Evolutionary conservation across 2,329 filamentous ascomycete species (phyloP).

Genomic region (Calonectria pseudoturangicola): DNA sequence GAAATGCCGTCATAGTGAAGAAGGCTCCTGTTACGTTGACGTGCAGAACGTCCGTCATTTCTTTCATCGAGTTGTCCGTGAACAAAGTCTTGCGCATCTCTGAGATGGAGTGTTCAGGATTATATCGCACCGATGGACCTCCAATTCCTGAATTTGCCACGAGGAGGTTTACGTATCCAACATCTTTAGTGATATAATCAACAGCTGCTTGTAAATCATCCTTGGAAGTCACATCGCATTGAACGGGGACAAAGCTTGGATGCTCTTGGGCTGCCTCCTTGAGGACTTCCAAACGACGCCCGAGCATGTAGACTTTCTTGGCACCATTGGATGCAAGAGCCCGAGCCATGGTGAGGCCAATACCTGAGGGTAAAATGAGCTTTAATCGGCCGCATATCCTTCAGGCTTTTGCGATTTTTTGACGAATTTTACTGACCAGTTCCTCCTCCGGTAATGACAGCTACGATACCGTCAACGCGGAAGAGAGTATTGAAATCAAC

Average conservation of each 20-base stretch:
- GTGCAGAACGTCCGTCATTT: slow-evolving; percentile 1
- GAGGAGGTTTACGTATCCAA: slow-evolving; percentile 13
- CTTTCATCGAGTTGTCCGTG: neutral
- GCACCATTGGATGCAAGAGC: slow-evolving; percentile 17
- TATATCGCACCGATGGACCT: neutral
- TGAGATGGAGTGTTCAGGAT: neutral
- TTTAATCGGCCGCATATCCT: neutral
- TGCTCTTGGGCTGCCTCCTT: slow-evolving; percentile 17
- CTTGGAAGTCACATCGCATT: slow-evolving; percentile 16
- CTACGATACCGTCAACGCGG: slow-evolving; percentile 5
- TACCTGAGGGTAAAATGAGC: neutral
- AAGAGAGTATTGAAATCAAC: slow-evolving; percentile 15
- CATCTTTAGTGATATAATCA: neutral
- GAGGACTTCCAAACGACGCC: neutral
- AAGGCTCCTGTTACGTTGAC: neutral
- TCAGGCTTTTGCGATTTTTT: neutral
- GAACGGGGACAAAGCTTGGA: neutral
- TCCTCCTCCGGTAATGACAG: slow-evolving; percentile 14
- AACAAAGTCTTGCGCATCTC: slow-evolving; percentile 15
- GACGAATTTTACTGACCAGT: neutral
- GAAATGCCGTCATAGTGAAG: slow-evolving; percentile 7
- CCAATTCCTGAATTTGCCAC: neutral
- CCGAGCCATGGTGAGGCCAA: slow-evolving; percentile 19
- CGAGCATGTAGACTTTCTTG: neutral
- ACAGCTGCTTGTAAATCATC: neutral